Percentiles rank a stretch among this genome's conserved stretches.
Evolutionary conservation across 768 basidiomycete species (phyloP).

Genomic region (Boletus sensibilis): DNA sequence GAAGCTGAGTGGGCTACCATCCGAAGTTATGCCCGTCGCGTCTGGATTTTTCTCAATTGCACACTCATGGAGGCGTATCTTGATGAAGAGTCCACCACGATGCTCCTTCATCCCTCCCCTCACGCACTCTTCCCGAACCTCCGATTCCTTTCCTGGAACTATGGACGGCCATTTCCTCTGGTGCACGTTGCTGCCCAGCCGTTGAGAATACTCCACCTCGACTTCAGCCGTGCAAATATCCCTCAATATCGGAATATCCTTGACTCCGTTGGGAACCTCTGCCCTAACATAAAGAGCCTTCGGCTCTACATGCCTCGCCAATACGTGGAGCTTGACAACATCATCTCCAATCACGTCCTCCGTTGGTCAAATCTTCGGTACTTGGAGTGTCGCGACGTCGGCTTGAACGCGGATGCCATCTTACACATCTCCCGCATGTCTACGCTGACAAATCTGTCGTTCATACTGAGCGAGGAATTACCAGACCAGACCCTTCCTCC

Average conservation of each 20-base stretch:
- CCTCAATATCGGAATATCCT: neutral
- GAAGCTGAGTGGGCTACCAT: slow-evolving; percentile 3
- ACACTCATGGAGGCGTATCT: neutral
- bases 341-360: neutral
- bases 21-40: neutral
- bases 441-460: neutral
- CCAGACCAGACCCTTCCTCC: neutral
- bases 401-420: neutral
- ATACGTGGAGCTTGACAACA: neutral
- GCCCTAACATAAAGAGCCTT: neutral
- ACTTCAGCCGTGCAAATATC: neutral
- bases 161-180: neutral
- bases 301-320: neutral
- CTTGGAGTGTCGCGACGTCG: neutral
- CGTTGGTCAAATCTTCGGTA: neutral
- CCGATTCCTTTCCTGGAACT: neutral
- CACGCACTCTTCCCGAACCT: slow-evolving; percentile 1
- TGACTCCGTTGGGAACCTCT: neutral
- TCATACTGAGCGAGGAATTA: neutral
- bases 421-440: neutral
- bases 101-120: neutral
- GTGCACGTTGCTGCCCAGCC: neutral
- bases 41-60: slow-evolving; percentile 5
- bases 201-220: neutral
- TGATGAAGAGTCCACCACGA: neutral